Evolutionary conservation across 2,329 filamentous ascomycete species (phyloP).

Genomic region (Aspergillus ochraceus): DNA sequence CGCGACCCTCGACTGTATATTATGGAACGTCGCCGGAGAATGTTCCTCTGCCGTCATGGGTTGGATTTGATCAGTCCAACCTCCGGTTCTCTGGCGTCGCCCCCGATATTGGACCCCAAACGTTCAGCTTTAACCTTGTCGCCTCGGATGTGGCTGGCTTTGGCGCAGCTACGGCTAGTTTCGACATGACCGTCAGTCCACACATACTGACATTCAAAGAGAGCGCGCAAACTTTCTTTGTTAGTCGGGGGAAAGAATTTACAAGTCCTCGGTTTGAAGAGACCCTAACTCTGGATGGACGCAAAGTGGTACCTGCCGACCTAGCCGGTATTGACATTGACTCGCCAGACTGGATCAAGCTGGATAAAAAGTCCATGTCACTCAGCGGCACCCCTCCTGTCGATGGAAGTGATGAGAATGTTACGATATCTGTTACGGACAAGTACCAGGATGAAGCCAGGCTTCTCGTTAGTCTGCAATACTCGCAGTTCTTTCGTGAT

Average conservation of each 20-base stretch:
- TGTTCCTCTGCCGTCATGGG: slow-evolving; percentile 83
- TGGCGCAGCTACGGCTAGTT: slow-evolving; percentile 63
- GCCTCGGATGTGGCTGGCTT: slow-evolving; percentile 81
- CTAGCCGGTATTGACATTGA: slow-evolving; percentile 55
- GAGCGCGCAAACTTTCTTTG: slow-evolving; percentile 57
- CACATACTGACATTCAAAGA: slow-evolving; percentile 68
- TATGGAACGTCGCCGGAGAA: slow-evolving; percentile 75
- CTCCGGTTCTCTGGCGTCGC: slow-evolving; percentile 71
- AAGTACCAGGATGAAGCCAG: slow-evolving; percentile 60
- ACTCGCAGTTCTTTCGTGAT: slow-evolving; percentile 45
- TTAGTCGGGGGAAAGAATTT: slow-evolving; percentile 54
- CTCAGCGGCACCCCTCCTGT: slow-evolving; percentile 65
- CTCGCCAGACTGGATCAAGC: slow-evolving; percentile 67
- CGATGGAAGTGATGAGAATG: slow-evolving; percentile 59
- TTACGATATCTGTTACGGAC: slow-evolving; percentile 63
- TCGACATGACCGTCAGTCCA: slow-evolving; percentile 70
- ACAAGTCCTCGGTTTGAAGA: slow-evolving; percentile 54
- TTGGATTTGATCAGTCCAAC: slow-evolving; percentile 65
- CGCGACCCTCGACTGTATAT: slow-evolving; percentile 60
- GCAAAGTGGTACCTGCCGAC: slow-evolving; percentile 50
- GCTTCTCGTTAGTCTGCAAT: slow-evolving; percentile 52
- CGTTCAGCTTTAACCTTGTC: slow-evolving; percentile 70
- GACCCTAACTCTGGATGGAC: slow-evolving; percentile 60
- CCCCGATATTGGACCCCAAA: slow-evolving; percentile 69
- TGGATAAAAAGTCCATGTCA: slow-evolving; percentile 62